Evolutionary conservation across 371 early-diverging fungal species (phyloP).

Genomic region (Actinomucor elegans): DNA sequence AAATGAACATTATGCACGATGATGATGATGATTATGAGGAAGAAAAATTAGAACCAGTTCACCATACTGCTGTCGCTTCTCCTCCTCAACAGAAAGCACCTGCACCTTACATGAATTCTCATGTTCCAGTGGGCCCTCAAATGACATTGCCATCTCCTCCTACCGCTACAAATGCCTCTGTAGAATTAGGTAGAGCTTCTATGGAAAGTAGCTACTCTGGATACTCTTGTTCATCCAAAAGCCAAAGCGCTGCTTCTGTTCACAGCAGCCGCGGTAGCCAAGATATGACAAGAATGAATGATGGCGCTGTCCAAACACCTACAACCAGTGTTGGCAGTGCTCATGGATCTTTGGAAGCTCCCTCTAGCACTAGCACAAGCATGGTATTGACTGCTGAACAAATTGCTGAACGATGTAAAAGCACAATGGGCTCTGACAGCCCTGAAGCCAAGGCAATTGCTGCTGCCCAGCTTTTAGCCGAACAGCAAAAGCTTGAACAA

Average conservation of each 20-base stretch:
- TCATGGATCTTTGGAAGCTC: background rate
- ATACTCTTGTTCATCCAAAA: background rate
- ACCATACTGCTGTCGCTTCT: background rate
- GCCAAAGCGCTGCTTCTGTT: background rate
- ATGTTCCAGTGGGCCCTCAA: background rate
- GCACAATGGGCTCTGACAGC: background rate
- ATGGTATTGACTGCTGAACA: constrained; percentile 1
- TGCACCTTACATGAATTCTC: too few relatives aligned
- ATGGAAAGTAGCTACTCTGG: constrained; percentile 4
- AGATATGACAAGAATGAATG: constrained; percentile 12
- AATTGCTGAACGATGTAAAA: constrained; percentile 4
- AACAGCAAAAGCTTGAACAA: background rate
- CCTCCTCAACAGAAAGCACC: background rate
- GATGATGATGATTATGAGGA: constrained; percentile 1
- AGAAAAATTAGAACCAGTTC: background rate
- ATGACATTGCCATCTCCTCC: background rate
- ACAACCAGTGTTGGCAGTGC: constrained; percentile 9
- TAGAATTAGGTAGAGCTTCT: background rate
- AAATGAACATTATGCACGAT: constrained; percentile 14
- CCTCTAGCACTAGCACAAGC: background rate
- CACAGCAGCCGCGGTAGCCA: background rate
- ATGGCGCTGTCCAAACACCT: constrained; percentile 33
- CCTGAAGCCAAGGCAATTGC: background rate
- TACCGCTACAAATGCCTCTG: background rate
- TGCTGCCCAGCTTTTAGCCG: background rate